These are phyloP conservation scores for Termitomyces sp. DNA, from an alignment of 768 basidiomycete species.

Conservation along the genomic window DNA sequence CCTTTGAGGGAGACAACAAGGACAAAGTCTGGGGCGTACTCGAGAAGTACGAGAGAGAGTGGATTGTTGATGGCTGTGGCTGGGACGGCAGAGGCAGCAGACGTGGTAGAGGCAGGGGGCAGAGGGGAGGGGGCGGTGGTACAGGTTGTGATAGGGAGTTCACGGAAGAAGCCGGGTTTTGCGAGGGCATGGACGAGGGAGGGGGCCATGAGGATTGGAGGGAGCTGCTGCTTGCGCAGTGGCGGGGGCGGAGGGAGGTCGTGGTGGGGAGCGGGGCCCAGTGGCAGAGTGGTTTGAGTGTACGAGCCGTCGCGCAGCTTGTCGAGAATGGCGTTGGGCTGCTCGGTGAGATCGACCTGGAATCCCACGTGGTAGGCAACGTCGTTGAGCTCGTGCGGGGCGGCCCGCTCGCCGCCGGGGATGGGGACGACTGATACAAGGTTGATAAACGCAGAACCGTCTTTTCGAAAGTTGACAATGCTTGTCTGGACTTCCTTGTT, in stretches of 20 bases:
- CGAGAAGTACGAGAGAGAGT: constrained; percentile 57
- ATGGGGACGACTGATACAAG: constrained; percentile 90
- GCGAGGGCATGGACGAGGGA: constrained; percentile 42
- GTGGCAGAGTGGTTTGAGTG: constrained; percentile 35
- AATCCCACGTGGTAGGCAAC: constrained; percentile 90
- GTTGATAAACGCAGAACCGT: constrained; percentile 84
- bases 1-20: constrained; percentile 93
- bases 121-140: constrained; percentile 28
- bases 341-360: constrained; percentile 88
- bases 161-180: constrained; percentile 41
- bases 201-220: constrained; percentile 42
- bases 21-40: constrained; percentile 71
- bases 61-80: constrained; percentile 34
- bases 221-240: constrained; percentile 42
- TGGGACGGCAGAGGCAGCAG: constrained; percentile 1
- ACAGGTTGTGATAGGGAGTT: constrained; percentile 38
- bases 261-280: constrained; percentile 3
- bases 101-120: constrained; percentile 17
- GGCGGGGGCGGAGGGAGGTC: constrained; percentile 23
- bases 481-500: constrained; percentile 88
- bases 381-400: constrained; percentile 55
- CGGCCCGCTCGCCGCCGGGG: constrained; percentile 48
- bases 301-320: constrained; percentile 78
- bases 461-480: constrained; percentile 85
- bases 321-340: constrained; percentile 78